Conservation (phyloP, 306 rosid genomes). For the Quercus glauca region DNA sequence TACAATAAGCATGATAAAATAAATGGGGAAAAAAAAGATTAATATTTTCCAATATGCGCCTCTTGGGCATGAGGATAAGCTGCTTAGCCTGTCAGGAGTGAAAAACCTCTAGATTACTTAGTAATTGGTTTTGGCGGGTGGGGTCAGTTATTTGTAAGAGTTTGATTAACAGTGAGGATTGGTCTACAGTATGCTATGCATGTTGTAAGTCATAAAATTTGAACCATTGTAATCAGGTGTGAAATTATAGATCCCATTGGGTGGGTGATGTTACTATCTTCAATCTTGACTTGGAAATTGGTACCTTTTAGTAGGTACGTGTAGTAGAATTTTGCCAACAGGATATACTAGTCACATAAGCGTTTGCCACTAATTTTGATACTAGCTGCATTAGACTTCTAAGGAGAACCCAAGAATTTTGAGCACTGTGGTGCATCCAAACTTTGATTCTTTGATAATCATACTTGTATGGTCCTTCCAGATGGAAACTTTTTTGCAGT, state of each 20-base stretch:
- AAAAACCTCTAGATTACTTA: accelerated
- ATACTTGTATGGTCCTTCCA: neutral
- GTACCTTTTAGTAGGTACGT: neutral
- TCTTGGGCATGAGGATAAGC: too few relatives aligned
- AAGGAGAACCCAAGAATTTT: neutral
- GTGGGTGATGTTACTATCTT: neutral
- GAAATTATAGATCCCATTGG: neutral
- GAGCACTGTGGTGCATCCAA: neutral
- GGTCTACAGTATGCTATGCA: too few relatives aligned
- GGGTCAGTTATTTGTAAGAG: accelerated
- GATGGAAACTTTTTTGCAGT: neutral
- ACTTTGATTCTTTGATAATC: neutral
- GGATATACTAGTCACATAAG: neutral
- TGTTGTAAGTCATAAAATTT: neutral
- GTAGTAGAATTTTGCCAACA: neutral
- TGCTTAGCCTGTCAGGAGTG: accelerated
- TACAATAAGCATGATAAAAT: too few relatives aligned
- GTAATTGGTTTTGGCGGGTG: accelerated
- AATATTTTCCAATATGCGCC: too few relatives aligned
- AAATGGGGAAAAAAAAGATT: too few relatives aligned
- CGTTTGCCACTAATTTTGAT: neutral
- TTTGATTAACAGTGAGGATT: too few relatives aligned
- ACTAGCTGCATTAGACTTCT: neutral
- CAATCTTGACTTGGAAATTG: neutral
- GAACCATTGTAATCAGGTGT: neutral